phyloP scores from a whole-genome alignment of 352 stramenopile species.

The Globisporangium mamillatum region DNA sequence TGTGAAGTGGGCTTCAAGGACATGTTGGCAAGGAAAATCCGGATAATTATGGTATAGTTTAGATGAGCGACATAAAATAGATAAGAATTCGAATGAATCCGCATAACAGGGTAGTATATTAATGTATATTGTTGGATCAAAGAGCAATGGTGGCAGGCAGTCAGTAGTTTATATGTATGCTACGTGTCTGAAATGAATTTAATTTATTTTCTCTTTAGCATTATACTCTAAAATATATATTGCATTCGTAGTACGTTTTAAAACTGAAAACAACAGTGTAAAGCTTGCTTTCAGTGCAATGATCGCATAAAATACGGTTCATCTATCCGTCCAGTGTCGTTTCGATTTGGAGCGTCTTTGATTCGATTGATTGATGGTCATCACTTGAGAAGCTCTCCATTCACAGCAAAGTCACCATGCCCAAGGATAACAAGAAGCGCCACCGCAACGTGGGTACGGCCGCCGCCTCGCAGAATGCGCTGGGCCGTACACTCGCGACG shows the following conservation, averaged over 20 bases:
- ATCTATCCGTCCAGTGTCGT: not conserved
- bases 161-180: not conserved
- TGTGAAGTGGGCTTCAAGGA: not conserved
- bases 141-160: conserved; percentile 1
- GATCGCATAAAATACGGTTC: not conserved
- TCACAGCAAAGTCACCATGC: conserved; percentile 39
- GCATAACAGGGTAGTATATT: not conserved
- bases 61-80: not conserved
- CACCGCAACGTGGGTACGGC: conserved; percentile 64
- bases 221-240: not conserved
- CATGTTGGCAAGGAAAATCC: not conserved
- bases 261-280: not conserved
- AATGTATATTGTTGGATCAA: not conserved
- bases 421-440: conserved; percentile 90
- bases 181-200: not conserved
- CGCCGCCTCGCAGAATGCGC: conserved; percentile 70
- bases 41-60: not conserved
- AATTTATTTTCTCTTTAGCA: not conserved
- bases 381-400: conserved; percentile 2
- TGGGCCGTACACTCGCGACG: conserved; percentile 91
- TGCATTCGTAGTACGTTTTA: not conserved
- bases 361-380: conserved; percentile 4
- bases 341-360: not conserved
- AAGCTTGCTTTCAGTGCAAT: not conserved
- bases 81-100: not conserved